Conservation (phyloP, 805 yeast genomes). For the Wickerhamiella hasegawae region DNA sequence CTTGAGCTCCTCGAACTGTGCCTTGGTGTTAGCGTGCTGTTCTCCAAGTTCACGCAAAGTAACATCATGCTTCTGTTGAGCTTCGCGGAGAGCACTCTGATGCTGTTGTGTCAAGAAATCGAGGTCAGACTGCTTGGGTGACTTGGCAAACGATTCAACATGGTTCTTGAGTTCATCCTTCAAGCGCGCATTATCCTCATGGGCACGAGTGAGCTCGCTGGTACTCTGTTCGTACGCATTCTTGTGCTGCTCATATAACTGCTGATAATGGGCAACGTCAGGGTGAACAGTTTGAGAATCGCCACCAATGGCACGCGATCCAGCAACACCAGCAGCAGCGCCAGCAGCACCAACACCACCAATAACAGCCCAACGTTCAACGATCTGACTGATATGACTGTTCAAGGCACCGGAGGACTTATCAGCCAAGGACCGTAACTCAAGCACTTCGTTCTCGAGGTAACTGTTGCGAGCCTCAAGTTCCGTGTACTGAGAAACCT, state of each 20-base stretch:
- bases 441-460: conserved; percentile 1
- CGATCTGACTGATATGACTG: conserved; percentile 6
- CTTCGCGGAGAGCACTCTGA: conserved; percentile 2
- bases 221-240: conserved; percentile 19
- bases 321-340: neutral
- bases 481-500: conserved; percentile 8
- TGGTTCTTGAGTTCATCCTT: conserved; percentile 11
- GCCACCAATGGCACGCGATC: neutral
- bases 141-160: neutral
- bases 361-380: conserved; percentile 9
- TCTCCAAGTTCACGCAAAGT: conserved; percentile 7
- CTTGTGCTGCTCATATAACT: conserved; percentile 18
- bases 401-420: conserved; percentile 4
- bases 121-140: conserved; percentile 12
- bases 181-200: conserved; percentile 12
- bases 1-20: neutral
- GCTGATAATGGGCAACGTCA: neutral
- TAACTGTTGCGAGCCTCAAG: neutral
- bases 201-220: conserved; percentile 19
- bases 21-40: conserved; percentile 5
- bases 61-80: conserved; percentile 1
- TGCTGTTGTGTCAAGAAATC: conserved; percentile 11
- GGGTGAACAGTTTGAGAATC: neutral
- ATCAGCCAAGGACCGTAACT: conserved; percentile 1
- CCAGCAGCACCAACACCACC: neutral